Evolutionary conservation across 805 yeast genomes (phyloP).

Genomic region (Nakazawaea anatomiae): DNA sequence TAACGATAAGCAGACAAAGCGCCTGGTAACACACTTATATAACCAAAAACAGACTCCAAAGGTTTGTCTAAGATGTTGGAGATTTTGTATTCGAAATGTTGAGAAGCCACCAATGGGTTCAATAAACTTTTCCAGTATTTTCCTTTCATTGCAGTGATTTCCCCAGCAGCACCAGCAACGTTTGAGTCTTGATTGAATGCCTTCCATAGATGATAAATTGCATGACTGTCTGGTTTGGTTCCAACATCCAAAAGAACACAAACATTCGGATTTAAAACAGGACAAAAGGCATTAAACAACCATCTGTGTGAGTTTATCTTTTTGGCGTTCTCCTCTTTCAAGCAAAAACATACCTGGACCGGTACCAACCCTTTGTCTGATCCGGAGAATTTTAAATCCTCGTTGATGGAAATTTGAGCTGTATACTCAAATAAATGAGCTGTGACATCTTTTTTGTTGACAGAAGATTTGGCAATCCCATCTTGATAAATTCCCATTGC

Average conservation of each 20-base stretch:
- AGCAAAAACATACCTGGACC: conserved; percentile 86
- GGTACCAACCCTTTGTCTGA: conserved; percentile 89
- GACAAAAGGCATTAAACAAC: conserved; percentile 94
- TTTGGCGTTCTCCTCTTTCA: conserved; percentile 88
- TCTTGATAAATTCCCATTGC: conserved; percentile 97
- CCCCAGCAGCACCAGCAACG: conserved; percentile 99
- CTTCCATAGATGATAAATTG: conserved; percentile 93
- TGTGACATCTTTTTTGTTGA: conserved; percentile 84
- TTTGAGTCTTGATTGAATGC: conserved; percentile 94
- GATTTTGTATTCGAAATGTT: conserved; percentile 94
- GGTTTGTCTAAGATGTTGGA: conserved; percentile 95
- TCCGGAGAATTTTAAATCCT: conserved; percentile 84
- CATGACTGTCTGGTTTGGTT: conserved; percentile 84
- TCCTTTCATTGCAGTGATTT: conserved; percentile 93
- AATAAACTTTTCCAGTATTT: conserved; percentile 73
- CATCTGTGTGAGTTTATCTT: conserved; percentile 97
- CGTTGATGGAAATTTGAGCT: conserved; percentile 89
- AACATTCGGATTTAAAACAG: conserved; percentile 86
- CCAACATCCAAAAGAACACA: conserved; percentile 94
- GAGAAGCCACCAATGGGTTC: conserved; percentile 93
- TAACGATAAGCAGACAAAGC: conserved; percentile 94
- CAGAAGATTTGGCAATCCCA: conserved; percentile 92
- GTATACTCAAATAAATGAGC: conserved; percentile 96
- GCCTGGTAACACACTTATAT: conserved; percentile 91
- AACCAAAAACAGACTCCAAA: conserved; percentile 90